Evolutionary conservation across 2,329 filamentous ascomycete genomes (phyloP).

Genomic region (Didymosphaeria variabile): DNA sequence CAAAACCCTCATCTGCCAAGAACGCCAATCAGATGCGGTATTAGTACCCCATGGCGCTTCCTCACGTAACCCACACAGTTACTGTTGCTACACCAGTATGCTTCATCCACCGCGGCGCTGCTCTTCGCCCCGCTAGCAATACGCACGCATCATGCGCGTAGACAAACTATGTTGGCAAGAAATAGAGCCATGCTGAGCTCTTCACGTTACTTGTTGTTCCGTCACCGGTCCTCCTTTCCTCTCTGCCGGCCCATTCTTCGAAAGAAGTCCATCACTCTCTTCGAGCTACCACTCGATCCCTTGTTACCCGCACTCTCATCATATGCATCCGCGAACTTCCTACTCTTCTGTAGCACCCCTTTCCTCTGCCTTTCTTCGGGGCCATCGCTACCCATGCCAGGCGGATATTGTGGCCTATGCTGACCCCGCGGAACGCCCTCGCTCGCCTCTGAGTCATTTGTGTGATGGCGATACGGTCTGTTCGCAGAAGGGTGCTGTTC

Average conservation of each 20-base stretch:
- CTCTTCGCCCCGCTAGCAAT: slow-evolving; percentile 10
- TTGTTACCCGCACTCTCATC: slow-evolving; percentile 63
- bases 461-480: slow-evolving; percentile 39
- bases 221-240: slow-evolving; percentile 35
- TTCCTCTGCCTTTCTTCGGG: slow-evolving; percentile 34
- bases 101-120: not conserved
- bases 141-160: not conserved
- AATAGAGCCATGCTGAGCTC: not conserved
- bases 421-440: slow-evolving; percentile 34
- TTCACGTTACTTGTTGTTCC: not conserved
- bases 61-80: not conserved
- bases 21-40: slow-evolving; percentile 12
- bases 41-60: slow-evolving; percentile 10
- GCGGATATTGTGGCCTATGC: slow-evolving; percentile 51
- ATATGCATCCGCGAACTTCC: slow-evolving; percentile 87
- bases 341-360: slow-evolving; percentile 82
- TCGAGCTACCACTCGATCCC: slow-evolving; percentile 71
- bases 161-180: slow-evolving; percentile 7
- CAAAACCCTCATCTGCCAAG: not conserved
- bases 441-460: slow-evolving; percentile 49
- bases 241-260: slow-evolving; percentile 82
- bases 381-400: slow-evolving; percentile 47
- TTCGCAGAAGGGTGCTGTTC: slow-evolving; percentile 42
- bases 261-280: slow-evolving; percentile 99
- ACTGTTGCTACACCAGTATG: not conserved